Conservation (phyloP, 176 grass and related monocot species). For the Eremochloa ophiuroides region DNA sequence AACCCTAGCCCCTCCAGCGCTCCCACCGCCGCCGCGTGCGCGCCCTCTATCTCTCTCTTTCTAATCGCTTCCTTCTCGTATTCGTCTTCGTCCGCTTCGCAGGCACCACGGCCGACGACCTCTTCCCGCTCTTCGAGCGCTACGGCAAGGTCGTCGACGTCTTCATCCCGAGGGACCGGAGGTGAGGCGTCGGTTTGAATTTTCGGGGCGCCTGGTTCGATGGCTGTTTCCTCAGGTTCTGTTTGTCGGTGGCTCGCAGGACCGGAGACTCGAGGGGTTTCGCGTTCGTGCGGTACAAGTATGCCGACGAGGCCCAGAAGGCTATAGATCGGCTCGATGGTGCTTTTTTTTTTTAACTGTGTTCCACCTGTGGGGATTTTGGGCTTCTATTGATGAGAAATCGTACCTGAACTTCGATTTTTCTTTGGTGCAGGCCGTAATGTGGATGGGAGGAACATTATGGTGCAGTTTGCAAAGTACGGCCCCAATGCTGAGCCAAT, state of each 20-base stretch:
- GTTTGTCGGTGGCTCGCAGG: slow-evolving; percentile 16
- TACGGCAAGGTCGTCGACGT: slow-evolving; percentile 97
- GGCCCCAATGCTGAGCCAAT: slow-evolving; percentile 96
- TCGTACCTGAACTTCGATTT: not conserved
- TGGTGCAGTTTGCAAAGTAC: slow-evolving; percentile 99
- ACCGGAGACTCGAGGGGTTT: slow-evolving; percentile 89
- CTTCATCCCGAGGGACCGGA: slow-evolving; percentile 91
- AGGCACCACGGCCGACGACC: slow-evolving; percentile 93
- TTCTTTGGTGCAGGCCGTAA: slow-evolving; percentile 46
- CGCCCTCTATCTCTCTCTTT: not conserved
- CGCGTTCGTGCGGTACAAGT: slow-evolving; percentile 92
- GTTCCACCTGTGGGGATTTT: not conserved
- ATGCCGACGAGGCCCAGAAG: slow-evolving; percentile 94
- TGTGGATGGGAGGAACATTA: slow-evolving; percentile 95
- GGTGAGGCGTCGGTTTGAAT: slow-evolving; percentile 30
- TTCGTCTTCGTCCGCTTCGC: not conserved
- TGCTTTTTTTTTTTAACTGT: not conserved
- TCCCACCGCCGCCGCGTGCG: not conserved
- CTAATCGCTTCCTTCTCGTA: not conserved
- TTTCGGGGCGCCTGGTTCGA: not conserved
- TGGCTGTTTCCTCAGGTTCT: not conserved
- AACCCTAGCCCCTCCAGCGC: slow-evolving; percentile 10
- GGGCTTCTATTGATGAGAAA: not conserved
- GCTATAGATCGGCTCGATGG: slow-evolving; percentile 91
- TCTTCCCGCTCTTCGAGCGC: slow-evolving; percentile 87